Evolutionary conservation across 208 protist species (phyloP).

Genomic region (Trypanosomatidae sp.): DNA sequence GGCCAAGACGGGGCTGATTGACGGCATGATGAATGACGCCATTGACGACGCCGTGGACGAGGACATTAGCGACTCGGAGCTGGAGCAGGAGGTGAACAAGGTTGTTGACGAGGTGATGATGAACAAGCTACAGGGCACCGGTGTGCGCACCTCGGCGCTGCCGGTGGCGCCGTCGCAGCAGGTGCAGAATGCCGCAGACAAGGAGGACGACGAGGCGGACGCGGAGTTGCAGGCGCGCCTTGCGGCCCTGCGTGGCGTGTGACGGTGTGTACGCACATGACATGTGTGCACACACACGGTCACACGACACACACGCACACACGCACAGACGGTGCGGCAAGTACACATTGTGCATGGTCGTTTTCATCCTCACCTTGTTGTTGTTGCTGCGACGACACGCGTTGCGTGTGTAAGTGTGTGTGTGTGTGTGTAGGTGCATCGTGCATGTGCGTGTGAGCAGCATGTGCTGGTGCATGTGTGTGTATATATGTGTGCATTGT

Average conservation of each 20-base stretch:
- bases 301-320: too few relatives aligned
- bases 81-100: conserved; percentile 83
- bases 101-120: conserved; percentile 77
- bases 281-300: not conserved
- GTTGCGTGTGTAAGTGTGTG: too few relatives aligned
- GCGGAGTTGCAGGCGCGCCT: conserved; percentile 38
- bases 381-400: too few relatives aligned
- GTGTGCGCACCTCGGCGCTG: conserved; percentile 31
- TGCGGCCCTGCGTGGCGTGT: conserved; percentile 32
- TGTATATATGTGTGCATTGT: too few relatives aligned
- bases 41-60: conserved; percentile 73
- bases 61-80: conserved; percentile 73
- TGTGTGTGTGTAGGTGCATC: too few relatives aligned
- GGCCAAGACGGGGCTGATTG: conserved; percentile 81
- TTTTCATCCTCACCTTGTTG: too few relatives aligned
- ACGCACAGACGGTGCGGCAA: too few relatives aligned
- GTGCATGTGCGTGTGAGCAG: too few relatives aligned
- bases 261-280: too few relatives aligned
- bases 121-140: conserved; percentile 44
- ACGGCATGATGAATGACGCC: conserved; percentile 84
- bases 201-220: conserved; percentile 24
- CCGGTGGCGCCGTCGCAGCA: too few relatives aligned
- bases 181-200: conserved; percentile 14
- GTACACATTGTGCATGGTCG: too few relatives aligned
- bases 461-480: too few relatives aligned